Conservation (phyloP, 148 eudicot genomes). For the Rhododendron ferrugineum region DNA sequence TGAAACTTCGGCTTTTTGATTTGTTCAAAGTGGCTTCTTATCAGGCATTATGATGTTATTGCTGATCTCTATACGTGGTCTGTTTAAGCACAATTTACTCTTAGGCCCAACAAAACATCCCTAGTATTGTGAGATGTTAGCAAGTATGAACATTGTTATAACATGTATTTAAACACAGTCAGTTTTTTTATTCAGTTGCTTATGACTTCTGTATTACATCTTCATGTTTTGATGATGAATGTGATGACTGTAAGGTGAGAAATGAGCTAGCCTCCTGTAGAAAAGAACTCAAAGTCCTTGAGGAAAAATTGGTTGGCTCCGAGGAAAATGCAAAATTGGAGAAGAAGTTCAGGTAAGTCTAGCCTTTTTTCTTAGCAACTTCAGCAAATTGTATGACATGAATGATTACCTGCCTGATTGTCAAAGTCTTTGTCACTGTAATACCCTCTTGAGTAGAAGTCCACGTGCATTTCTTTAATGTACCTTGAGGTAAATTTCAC, state of each 20-base stretch:
- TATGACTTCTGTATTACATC: background rate
- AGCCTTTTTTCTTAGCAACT: background rate
- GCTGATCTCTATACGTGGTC: background rate
- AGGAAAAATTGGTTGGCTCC: slow-evolving; percentile 35
- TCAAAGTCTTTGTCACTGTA: background rate
- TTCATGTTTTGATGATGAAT: slow-evolving; percentile 9
- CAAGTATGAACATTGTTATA: background rate
- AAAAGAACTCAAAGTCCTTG: slow-evolving; percentile 46
- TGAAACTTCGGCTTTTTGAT: background rate
- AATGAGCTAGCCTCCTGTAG: slow-evolving; percentile 42
- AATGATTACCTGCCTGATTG: background rate
- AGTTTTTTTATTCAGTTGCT: background rate
- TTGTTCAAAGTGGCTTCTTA: background rate
- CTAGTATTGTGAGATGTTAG: background rate
- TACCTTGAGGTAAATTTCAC: background rate
- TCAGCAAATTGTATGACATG: background rate
- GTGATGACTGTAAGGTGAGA: slow-evolving; percentile 34
- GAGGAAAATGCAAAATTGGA: slow-evolving; percentile 46
- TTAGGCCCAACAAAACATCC: background rate
- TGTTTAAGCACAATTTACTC: background rate
- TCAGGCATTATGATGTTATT: background rate
- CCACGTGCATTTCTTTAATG: background rate
- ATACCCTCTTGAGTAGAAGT: background rate
- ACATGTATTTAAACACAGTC: background rate
- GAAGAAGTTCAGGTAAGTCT: slow-evolving; percentile 43